phyloP scores from a whole-genome alignment of 2,329 filamentous ascomycete species.

The Chaetomiaceae sp. region DNA sequence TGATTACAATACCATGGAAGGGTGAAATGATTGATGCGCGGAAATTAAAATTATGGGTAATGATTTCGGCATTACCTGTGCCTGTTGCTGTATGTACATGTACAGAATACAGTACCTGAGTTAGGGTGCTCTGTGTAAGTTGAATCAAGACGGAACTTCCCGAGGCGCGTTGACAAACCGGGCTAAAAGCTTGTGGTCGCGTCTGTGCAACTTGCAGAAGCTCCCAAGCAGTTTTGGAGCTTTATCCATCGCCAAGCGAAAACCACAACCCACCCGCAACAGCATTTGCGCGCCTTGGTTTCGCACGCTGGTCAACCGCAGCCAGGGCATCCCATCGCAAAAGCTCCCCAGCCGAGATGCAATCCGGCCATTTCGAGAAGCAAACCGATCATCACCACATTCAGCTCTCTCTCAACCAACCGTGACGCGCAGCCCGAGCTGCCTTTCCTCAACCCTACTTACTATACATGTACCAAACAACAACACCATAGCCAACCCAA shows the following conservation, averaged over 20 bases:
- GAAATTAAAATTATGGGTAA: too few species aligned
- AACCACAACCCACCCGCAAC: slow-evolving; percentile 3
- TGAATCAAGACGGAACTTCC: slow-evolving; percentile 17
- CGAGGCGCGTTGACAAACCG: slow-evolving; percentile 17
- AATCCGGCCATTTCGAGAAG: slow-evolving; percentile 29
- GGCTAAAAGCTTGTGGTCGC: slow-evolving; percentile 22
- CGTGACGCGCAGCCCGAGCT: not conserved
- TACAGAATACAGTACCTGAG: not conserved
- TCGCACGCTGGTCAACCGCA: too few species aligned
- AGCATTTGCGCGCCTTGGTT: not conserved
- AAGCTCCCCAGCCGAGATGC: not conserved
- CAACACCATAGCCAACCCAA: too few species aligned
- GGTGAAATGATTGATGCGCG: too few species aligned
- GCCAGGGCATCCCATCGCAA: too few species aligned
- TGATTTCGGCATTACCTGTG: too few species aligned
- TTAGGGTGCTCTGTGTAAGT: not conserved
- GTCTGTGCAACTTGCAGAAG: slow-evolving; percentile 17
- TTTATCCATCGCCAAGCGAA: slow-evolving; percentile 1
- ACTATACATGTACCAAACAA: too few species aligned
- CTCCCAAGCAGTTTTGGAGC: slow-evolving; percentile 6
- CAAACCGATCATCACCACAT: not conserved
- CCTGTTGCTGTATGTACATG: too few species aligned
- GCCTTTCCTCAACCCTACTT: too few species aligned
- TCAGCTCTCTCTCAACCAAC: not conserved
- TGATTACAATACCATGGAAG: not conserved